phyloP scores from a whole-genome alignment of 768 basidiomycete genomes.

The Amanita polypyramis region DNA sequence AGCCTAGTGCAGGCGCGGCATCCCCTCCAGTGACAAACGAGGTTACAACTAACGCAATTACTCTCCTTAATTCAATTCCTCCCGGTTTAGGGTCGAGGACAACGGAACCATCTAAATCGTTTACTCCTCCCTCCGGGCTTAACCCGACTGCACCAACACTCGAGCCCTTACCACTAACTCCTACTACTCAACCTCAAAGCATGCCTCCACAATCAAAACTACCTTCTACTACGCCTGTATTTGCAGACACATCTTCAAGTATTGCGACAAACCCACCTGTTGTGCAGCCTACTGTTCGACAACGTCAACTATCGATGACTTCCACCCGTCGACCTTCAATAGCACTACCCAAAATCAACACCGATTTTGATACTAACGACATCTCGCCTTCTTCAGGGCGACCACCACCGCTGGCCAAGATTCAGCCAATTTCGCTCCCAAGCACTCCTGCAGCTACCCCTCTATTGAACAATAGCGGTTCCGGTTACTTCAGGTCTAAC shows the following conservation, averaged over 20 bases:
- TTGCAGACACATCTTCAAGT: neutral
- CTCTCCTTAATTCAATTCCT: neutral
- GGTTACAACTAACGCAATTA: neutral
- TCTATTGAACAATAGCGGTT: constrained; percentile 16
- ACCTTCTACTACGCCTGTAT: constrained; percentile 10
- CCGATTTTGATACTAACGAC: constrained; percentile 8
- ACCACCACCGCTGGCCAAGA: constrained; percentile 29
- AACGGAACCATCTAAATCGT: neutral
- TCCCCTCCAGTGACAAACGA: neutral
- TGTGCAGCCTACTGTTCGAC: neutral
- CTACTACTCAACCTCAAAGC: constrained; percentile 1
- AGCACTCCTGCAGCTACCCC: constrained; percentile 28
- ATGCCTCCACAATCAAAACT: constrained; percentile 12
- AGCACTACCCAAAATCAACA: constrained; percentile 16
- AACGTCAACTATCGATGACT: neutral
- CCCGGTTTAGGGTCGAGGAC: neutral
- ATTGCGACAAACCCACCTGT: neutral
- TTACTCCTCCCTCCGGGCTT: neutral
- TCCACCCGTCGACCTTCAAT: constrained; percentile 10
- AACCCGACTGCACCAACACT: constrained; percentile 2
- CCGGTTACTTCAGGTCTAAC: constrained; percentile 21
- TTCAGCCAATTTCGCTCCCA: constrained; percentile 36
- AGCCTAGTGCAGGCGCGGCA: neutral
- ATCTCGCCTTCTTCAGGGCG: constrained; percentile 19
- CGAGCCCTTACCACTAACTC: constrained; percentile 6